phyloP scores from a whole-genome alignment of 805 yeast species.

The Kazachstania kunashirensis region DNA sequence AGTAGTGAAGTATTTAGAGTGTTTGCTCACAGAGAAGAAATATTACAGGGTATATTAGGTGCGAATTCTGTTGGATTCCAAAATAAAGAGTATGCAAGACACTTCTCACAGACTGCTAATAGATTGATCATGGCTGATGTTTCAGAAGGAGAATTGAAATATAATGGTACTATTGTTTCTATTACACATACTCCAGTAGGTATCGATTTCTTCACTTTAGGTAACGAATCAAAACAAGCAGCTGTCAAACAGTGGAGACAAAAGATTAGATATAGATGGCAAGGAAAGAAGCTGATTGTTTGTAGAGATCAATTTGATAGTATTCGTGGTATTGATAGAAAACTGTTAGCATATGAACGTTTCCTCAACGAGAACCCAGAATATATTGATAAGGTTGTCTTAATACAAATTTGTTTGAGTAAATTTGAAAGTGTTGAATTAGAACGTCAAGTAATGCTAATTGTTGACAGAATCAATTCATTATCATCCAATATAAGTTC shows the following conservation, averaged over 20 bases:
- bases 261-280: slow-evolving; percentile 73
- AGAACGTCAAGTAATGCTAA: slow-evolving; percentile 62
- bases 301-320: slow-evolving; percentile 83
- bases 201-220: slow-evolving; percentile 56
- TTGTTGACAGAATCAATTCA: slow-evolving; percentile 80
- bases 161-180: slow-evolving; percentile 46
- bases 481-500: slow-evolving; percentile 60
- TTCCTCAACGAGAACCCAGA: slow-evolving; percentile 67
- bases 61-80: slow-evolving; percentile 86
- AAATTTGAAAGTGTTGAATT: slow-evolving; percentile 47
- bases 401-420: slow-evolving; percentile 76
- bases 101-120: slow-evolving; percentile 84
- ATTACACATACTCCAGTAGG: slow-evolving; percentile 67
- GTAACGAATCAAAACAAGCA: slow-evolving; percentile 36
- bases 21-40: slow-evolving; percentile 71
- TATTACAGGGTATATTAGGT: slow-evolving; percentile 77
- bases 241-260: slow-evolving; percentile 56
- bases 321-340: slow-evolving; percentile 81
- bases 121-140: slow-evolving; percentile 77
- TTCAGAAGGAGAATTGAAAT: slow-evolving; percentile 45
- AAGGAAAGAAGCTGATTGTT: slow-evolving; percentile 56
- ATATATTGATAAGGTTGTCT: slow-evolving; percentile 55
- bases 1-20: slow-evolving; percentile 92
- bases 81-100: slow-evolving; percentile 86
- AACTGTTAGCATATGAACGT: slow-evolving; percentile 75